A percentile compares a stretch with the other conserved stretches of the same genome.
These are phyloP conservation scores for Plasmodium adleri DNA, from an alignment of 169 alveolate species.

Conservation along the genomic window DNA sequence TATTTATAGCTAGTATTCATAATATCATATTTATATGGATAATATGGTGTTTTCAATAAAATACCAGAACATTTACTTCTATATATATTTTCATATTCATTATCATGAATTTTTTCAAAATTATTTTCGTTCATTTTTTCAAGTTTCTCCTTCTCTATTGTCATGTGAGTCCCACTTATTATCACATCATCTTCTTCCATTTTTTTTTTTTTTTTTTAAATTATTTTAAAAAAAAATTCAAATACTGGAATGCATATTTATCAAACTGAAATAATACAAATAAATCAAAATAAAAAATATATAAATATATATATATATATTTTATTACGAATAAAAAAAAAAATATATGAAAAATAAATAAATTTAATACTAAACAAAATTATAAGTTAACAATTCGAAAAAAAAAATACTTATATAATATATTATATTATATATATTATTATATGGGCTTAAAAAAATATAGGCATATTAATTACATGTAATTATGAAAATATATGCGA, in stretches of 20 bases:
- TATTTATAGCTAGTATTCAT: slow-evolving; percentile 77
- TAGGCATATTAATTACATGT: no score
- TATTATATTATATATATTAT: no score
- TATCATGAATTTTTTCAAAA: slow-evolving; percentile 38
- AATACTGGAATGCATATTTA: no score
- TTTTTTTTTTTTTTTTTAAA: neutral
- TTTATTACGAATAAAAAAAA: neutral
- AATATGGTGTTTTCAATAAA: slow-evolving; percentile 53
- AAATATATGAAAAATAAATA: no score
- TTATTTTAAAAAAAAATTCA: neutral
- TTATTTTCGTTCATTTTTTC: slow-evolving; percentile 42
- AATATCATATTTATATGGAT: slow-evolving; percentile 60
- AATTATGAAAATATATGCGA: no score
- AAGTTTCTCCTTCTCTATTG: slow-evolving; percentile 17
- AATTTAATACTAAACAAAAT: no score
- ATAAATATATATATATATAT: neutral
- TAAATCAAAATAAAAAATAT: neutral
- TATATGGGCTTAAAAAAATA: no score
- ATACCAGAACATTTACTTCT: slow-evolving; percentile 72
- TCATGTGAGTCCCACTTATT: slow-evolving; percentile 50
- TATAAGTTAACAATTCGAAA: no score
- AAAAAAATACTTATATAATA: no score
- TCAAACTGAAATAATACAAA: no score
- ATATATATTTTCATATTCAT: slow-evolving; percentile 35
- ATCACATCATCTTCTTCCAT: slow-evolving; percentile 49